Evolutionary conservation across 495 filamentous ascomycete genomes (phyloP), one percentile per base, ranked within the genome.

Genomic region (Acidomyces sp.): DNA sequence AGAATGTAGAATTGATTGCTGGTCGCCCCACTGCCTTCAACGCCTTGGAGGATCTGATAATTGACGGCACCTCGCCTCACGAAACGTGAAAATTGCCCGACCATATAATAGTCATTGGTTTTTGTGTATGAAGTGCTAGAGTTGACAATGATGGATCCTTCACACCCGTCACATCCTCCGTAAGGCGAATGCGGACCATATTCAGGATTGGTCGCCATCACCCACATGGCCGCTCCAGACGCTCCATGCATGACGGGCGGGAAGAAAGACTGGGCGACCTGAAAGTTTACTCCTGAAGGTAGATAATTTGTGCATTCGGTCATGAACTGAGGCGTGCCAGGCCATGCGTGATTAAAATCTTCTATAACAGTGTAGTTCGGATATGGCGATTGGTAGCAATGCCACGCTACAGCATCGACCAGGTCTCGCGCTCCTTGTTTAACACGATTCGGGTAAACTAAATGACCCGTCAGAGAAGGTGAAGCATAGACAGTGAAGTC

Each of bases 71-170:
- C 68, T 12, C 58, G 59, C 13, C 67, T 64, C 42, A 75, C 72
- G 47, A 71, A 75, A 51, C 66, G 70, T 52, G 64, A 69, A 52
- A 69, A 71, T 43, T 75, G 71, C 10, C 67, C 69, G 32, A 75
- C 61, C 61, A 69, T 69, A 37, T 74, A 74, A 52, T 74, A 73
- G 29, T 69, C 69, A 1, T 63, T 57, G 4, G 62, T 58, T 27
- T 63, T 60, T 4, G 56, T 57, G 43, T 71, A 72, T 6, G 59
- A 61, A 6, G 43, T 45, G 18, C 22, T 26, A 17, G 52, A 50
- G 47, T 66, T 60, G 11, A 72, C 61, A 3, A 60, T 62, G 30
- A 75, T 68, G 10, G 72, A 39, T 0, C 71, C 71, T 6, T 57
- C 59, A 48, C 71, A 75, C 4, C 52, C 64, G 11, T 22, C 46